Evolutionary conservation across 352 stramenopile species (phyloP).

Genomic region (Globisporangium yorkense): DNA sequence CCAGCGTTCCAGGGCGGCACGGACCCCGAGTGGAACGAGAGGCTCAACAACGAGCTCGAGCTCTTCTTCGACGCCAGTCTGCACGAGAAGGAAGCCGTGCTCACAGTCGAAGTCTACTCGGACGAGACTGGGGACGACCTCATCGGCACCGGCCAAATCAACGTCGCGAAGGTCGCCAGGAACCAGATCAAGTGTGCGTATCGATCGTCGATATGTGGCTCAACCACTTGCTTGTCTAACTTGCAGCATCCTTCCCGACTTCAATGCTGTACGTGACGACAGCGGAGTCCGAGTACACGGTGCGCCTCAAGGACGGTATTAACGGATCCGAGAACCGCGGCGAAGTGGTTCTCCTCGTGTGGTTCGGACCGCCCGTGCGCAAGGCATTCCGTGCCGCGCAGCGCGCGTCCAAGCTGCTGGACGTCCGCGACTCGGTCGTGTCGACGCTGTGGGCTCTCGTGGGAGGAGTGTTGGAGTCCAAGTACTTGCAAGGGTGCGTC

Average conservation of each 20-base stretch:
- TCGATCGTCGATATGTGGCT: no score
- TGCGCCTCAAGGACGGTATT: constrained; percentile 46
- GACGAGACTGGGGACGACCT: constrained; percentile 68
- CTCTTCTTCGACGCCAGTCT: constrained; percentile 65
- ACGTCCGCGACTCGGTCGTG: constrained; percentile 66
- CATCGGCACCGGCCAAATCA: constrained; percentile 63
- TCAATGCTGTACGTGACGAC: neutral
- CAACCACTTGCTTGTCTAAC: neutral
- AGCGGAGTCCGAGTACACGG: constrained; percentile 29
- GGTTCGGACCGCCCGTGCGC: constrained; percentile 72
- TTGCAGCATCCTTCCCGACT: neutral
- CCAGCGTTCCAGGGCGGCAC: constrained; percentile 53
- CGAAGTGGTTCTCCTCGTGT: constrained; percentile 56
- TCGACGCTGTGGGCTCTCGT: constrained; percentile 39
- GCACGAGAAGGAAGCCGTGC: constrained; percentile 33
- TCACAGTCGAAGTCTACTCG: constrained; percentile 71
- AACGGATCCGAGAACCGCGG: constrained; percentile 36
- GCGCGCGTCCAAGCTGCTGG: constrained; percentile 63
- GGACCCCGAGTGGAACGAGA: constrained; percentile 59
- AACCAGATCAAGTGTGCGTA: constrained; percentile 24
- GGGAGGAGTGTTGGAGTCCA: constrained; percentile 19
- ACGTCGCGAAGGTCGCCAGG: constrained; percentile 36
- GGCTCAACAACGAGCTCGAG: constrained; percentile 75
- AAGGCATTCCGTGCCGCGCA: constrained; percentile 74
- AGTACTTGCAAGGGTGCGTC: constrained; percentile 40